A percentile compares a stretch with the other conserved stretches of the same genome.
Evolutionary conservation across 148 eudicot genomes (phyloP).

Genomic region (Camellia granthamiana): DNA sequence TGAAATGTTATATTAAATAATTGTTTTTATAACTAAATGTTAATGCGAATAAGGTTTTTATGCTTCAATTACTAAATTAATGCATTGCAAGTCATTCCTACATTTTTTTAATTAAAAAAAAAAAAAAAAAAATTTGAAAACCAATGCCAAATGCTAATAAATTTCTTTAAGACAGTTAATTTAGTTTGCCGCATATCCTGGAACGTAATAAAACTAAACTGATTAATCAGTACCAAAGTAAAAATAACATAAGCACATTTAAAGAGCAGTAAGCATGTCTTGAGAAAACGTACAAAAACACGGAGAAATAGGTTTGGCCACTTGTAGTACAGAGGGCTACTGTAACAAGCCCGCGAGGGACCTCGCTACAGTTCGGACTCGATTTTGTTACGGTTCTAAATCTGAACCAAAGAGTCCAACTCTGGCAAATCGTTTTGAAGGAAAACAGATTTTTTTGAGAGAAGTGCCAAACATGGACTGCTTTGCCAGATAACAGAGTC

Average conservation of each 20-base stretch:
- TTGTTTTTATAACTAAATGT: neutral
- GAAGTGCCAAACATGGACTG: too few relatives aligned
- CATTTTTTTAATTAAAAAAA: too few relatives aligned
- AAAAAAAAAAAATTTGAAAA: neutral
- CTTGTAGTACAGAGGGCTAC: neutral
- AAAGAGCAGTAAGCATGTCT: neutral
- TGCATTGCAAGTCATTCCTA: neutral
- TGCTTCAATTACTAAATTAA: conserved; percentile 1
- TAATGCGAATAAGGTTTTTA: neutral
- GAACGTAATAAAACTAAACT: neutral
- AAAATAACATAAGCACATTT: neutral
- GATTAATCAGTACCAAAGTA: neutral
- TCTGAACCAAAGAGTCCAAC: too few relatives aligned
- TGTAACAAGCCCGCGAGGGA: too few relatives aligned
- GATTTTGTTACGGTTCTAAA: too few relatives aligned
- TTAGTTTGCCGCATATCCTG: too few relatives aligned
- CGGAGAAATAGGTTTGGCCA: conserved; percentile 4
- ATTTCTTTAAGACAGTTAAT: too few relatives aligned
- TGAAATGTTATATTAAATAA: neutral
- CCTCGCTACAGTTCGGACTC: too few relatives aligned
- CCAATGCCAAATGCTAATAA: neutral
- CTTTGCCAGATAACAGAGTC: too few relatives aligned
- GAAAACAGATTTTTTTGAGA: too few relatives aligned
- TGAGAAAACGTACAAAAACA: neutral
- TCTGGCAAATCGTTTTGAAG: too few relatives aligned